Conservation (phyloP, 768 basidiomycete genomes). For the Russula sp. region DNA sequence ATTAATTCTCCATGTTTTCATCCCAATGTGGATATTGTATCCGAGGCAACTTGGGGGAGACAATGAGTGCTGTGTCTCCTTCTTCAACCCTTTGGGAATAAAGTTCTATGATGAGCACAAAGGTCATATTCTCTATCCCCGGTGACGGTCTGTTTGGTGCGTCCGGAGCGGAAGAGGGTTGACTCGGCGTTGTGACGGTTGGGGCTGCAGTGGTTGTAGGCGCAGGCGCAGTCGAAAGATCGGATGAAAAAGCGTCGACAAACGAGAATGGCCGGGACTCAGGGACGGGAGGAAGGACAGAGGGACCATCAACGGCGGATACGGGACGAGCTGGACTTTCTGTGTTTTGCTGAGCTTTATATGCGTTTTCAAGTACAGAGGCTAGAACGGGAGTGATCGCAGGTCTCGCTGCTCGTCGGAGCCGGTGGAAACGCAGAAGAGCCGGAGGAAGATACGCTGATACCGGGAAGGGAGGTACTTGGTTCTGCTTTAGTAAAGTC, state of each 20-base stretch:
- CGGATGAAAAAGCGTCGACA: constrained; percentile 15
- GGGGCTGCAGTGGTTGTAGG: constrained; percentile 12
- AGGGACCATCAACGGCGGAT: constrained; percentile 16
- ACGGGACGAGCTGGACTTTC: constrained; percentile 16
- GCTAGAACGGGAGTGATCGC: constrained; percentile 20
- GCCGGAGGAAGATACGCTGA: not conserved
- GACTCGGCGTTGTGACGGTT: constrained; percentile 22
- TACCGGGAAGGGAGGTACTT: constrained; percentile 1
- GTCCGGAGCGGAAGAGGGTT: constrained; percentile 13
- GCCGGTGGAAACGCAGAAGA: constrained; percentile 24
- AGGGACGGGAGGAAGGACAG: constrained; percentile 18
- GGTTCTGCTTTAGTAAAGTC: constrained; percentile 49
- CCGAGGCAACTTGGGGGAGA: constrained; percentile 51
- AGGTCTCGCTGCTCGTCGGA: constrained; percentile 6
- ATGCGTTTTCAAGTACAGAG: constrained; percentile 40
- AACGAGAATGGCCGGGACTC: constrained; percentile 27
- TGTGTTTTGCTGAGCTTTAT: constrained; percentile 29
- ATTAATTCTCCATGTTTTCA: constrained; percentile 90
- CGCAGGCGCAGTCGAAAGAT: not conserved
- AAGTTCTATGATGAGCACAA: constrained; percentile 52
- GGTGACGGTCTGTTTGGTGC: constrained; percentile 23
- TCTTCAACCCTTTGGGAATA: constrained; percentile 75
- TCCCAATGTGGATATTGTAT: constrained; percentile 80
- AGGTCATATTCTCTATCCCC: constrained; percentile 27
- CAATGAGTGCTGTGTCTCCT: constrained; percentile 57